phyloP scores from a whole-genome alignment of 306 rosid genomes.

The Trifolium pratense region DNA sequence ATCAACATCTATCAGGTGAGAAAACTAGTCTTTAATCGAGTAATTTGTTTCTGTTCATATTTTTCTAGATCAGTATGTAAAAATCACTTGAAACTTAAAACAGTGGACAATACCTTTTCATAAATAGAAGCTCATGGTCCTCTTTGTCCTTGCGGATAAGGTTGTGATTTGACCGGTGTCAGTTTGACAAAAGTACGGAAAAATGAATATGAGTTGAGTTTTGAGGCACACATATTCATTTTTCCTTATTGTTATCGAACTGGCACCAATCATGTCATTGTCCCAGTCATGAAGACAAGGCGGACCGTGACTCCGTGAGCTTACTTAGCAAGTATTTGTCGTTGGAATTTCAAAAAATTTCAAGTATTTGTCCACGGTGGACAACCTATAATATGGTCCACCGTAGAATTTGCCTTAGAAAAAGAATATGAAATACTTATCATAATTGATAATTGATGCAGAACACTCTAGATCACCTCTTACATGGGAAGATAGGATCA shows the following conservation, averaged over 20 bases:
- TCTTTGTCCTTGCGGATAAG: background rate
- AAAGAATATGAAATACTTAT: background rate
- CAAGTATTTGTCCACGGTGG: background rate
- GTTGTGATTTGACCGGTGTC: background rate
- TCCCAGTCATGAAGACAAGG: background rate
- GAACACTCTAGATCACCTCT: conserved; percentile 56
- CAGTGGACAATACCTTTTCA: background rate
- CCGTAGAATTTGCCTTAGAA: background rate
- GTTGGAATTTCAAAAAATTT: background rate
- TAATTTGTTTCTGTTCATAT: background rate
- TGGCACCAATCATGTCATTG: background rate
- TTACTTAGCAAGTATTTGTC: background rate
- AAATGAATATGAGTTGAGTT: background rate
- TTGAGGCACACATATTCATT: background rate
- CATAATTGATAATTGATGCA: conserved; percentile 49
- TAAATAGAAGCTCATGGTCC: background rate
- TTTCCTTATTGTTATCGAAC: background rate
- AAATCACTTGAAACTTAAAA: background rate
- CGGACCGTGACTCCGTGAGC: background rate
- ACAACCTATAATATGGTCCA: background rate
- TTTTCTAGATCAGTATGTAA: background rate
- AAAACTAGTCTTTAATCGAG: background rate
- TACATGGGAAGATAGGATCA: conserved; percentile 77
- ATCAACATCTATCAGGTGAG: conserved; percentile 71
- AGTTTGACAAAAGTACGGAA: background rate